Base-by-base conservation (phyloP, 805 yeast genomes). In the Crinitomyces ghanaensis region DNA sequence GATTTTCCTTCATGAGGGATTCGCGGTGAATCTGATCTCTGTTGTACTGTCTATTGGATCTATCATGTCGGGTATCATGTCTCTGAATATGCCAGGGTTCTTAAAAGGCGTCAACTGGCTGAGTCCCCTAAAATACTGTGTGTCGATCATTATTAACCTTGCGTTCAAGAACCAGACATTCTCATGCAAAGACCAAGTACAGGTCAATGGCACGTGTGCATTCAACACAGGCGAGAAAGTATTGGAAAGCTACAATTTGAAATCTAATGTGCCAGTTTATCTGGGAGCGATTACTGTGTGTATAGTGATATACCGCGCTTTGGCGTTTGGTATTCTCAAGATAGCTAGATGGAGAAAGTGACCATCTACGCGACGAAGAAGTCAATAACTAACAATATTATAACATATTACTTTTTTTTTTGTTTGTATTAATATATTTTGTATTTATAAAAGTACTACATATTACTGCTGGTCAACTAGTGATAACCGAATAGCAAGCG, bases 41-140 rank as follows among this genome's bases (percentile, higher is more conserved):
- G 66, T 74, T 6, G 51, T 79, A 19, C 58, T 80, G 33, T 71
- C 83, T 2, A 57, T 82, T 31, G 91, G 88, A 4, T 71, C 79
- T 4, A 72, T 79, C 44, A 79, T 84, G 91, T 80, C 83, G 1
- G 95, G 95, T 3, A 60, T 85, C 7, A 66, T 84, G 74, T 78
- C 94, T 0, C 59, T 82, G 45, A 63, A 75, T n/a, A 71, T 83
- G 77, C 79, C 78, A 17, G 58, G 56, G 2, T 73, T 84, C 30
- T 63, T 83, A 48, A 64, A 65, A 41, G 93, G 75, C 0, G 56
- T 80, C 49, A 83, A 82, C 53, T 84, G 74, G 55, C 45, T 79
- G n/a, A 77, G 77, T 33, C 95, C 95, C 3, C 53, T 79, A 42
- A 78, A 77, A 46, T 84, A 79, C 49, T 76, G 75, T 2, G 77